Evolutionary conservation across 768 basidiomycete species (phyloP), one percentile per base, ranked within the genome.

Genomic region (Krasilnikovozyma curviuscula): DNA sequence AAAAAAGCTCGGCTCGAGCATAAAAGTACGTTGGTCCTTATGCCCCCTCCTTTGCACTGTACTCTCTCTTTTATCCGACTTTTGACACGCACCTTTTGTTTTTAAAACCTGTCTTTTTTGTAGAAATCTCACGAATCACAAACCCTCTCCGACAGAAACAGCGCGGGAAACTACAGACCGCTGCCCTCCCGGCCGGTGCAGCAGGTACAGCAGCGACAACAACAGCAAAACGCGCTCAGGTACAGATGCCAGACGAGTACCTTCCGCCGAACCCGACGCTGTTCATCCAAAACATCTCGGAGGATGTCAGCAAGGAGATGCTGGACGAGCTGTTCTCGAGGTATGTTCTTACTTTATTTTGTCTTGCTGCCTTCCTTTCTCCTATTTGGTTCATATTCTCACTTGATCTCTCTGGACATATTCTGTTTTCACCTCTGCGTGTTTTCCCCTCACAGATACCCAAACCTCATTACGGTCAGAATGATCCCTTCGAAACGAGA

Each of bases 171-270:
- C 71, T 81, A 45, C 66, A 80, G 65, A 83, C 85, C 16, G 73
- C 79, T 34, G 50, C 47, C 8, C 45, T 46, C 10, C 27, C 18
- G 18, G 32, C 45, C n/a, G 45, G 48, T 1, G 41, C 38, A 37
- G 42, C 46, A 9, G 16, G 46, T 24, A 42, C 41, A 14, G 43
- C 44, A 24, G 56, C 55, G 7, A 49, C 59, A 10, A 45, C 59
- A 3, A 46, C 56, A 28, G 57, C 57, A 60, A 21, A 76, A 78
- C 55, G 35, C 18, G 35, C 21, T 24, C 30, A 44, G 14, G 81
- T 93, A 52, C 84, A 89, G 63, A 93, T 97, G 86, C 89, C 91
- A 33, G 93, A 98, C 78, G 93, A 98, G 65, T 97, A 95, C 65
- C 75, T 98, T 7, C 93, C 93, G 2, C 91, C 93, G 32, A 98